Conservation (phyloP, 2,329 filamentous ascomycete species). For the Alternaria sp. region DNA sequence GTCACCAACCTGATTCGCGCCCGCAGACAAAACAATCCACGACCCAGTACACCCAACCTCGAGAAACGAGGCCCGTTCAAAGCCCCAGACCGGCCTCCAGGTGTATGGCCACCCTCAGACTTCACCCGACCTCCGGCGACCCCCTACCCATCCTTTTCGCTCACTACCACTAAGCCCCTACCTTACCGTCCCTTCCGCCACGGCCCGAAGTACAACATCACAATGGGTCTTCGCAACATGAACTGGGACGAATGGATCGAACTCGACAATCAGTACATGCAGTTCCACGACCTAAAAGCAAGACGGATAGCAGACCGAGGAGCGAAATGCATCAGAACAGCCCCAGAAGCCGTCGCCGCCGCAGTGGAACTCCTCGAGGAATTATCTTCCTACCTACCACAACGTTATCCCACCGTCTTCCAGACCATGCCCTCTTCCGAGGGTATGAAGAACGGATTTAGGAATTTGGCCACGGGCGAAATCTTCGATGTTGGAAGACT, state of each 20-base stretch:
- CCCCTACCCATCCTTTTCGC: slow-evolving; percentile 72
- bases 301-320: slow-evolving; percentile 71
- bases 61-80: slow-evolving; percentile 53
- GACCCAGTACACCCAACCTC: slow-evolving; percentile 44
- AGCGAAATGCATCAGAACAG: slow-evolving; percentile 70
- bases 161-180: slow-evolving; percentile 72
- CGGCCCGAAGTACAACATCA: slow-evolving; percentile 77
- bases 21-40: background rate
- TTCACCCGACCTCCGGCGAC: slow-evolving; percentile 66
- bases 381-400: slow-evolving; percentile 71
- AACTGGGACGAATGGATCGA: slow-evolving; percentile 81
- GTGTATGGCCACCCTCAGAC: slow-evolving; percentile 28
- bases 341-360: slow-evolving; percentile 72
- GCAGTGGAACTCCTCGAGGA: slow-evolving; percentile 80
- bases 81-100: slow-evolving; percentile 50
- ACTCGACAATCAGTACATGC: slow-evolving; percentile 78
- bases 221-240: slow-evolving; percentile 76
- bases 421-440: slow-evolving; percentile 52
- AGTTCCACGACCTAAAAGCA: slow-evolving; percentile 75
- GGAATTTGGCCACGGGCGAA: slow-evolving; percentile 74
- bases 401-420: slow-evolving; percentile 77
- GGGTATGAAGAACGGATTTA: no score
- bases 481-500: slow-evolving; percentile 70
- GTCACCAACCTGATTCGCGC: slow-evolving; percentile 36
- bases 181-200: slow-evolving; percentile 81